phyloP scores from a whole-genome alignment of 208 protist genomes.

The Crithidia bombi region DNA sequence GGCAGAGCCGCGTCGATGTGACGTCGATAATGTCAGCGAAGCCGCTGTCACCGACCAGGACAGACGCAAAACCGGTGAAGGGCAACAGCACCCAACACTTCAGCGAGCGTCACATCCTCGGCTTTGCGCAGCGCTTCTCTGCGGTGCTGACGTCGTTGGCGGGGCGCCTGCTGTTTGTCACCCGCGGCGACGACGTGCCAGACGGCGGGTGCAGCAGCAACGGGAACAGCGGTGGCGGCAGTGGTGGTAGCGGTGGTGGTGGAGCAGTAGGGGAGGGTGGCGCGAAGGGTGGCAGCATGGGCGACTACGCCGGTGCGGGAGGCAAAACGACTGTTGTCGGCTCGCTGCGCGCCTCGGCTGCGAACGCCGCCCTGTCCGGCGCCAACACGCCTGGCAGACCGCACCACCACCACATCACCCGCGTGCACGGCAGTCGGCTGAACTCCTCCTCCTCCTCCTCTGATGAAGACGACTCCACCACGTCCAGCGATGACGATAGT shows the following conservation, averaged over 20 bases:
- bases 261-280: neutral
- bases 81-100: slow-evolving; percentile 55
- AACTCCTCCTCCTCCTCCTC: neutral
- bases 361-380: neutral
- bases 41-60: slow-evolving; percentile 16
- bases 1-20: neutral
- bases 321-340: neutral
- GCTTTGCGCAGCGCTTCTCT: slow-evolving; percentile 71
- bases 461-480: slow-evolving; percentile 4
- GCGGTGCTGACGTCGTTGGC: slow-evolving; percentile 50
- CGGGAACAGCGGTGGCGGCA: neutral
- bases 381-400: neutral
- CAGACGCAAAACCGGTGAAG: slow-evolving; percentile 51
- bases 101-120: slow-evolving; percentile 68
- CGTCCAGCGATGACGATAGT: slow-evolving; percentile 3
- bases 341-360: neutral
- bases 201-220: neutral
- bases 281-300: neutral
- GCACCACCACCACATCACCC: neutral
- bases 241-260: neutral
- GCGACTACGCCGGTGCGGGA: neutral
- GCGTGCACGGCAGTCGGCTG: neutral
- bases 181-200: slow-evolving; percentile 2
- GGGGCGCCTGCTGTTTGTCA: slow-evolving; percentile 38
- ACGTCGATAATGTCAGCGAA: neutral